A percentile compares a stretch with the other conserved stretches of the same genome.
phyloP scores from a whole-genome alignment of 2,329 filamentous ascomycete species.

The Cladophialophora carrionii region DNA sequence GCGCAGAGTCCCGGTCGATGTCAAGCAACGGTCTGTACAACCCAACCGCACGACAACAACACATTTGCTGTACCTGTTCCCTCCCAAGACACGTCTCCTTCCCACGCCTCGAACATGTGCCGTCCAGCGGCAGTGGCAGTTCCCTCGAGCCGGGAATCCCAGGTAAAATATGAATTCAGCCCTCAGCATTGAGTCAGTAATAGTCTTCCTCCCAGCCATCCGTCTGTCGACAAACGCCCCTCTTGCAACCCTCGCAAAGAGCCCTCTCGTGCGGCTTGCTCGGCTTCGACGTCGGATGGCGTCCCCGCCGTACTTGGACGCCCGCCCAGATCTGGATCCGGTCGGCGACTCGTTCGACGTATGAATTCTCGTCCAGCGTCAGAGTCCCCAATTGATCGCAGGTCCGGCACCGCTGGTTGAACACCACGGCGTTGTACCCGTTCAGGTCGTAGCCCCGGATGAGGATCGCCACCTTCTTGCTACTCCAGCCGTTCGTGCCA shows the following conservation, averaged over 20 bases:
- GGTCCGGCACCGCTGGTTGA: constrained; percentile 48
- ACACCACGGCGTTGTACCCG: constrained; percentile 52
- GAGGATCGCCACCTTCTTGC: constrained; percentile 49
- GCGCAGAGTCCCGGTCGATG: too few relatives aligned
- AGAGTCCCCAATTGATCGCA: constrained; percentile 46
- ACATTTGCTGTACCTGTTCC: too few relatives aligned
- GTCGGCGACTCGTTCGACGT: constrained; percentile 51
- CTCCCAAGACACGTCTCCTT: too few relatives aligned
- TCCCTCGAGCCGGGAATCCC: too few relatives aligned
- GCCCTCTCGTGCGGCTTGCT: constrained; percentile 25
- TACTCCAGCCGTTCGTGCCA: constrained; percentile 44
- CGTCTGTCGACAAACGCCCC: constrained; percentile 28
- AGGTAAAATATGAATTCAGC: too few relatives aligned
- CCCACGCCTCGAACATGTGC: too few relatives aligned
- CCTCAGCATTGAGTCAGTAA: not conserved
- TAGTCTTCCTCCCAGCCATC: constrained; percentile 17
- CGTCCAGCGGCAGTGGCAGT: too few relatives aligned
- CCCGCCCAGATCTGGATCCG: constrained; percentile 48
- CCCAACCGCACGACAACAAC: too few relatives aligned
- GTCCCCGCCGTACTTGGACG: constrained; percentile 13
- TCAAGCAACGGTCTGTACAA: too few relatives aligned
- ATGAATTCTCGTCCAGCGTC: constrained; percentile 44
- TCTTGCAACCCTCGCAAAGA: constrained; percentile 34
- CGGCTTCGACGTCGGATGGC: constrained; percentile 13
- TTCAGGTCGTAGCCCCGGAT: constrained; percentile 47